Percentiles rank a stretch among this genome's conserved stretches.
Conservation (phyloP, 2,329 filamentous ascomycete genomes). For the Colletotrichum gloeosporioides region DNA sequence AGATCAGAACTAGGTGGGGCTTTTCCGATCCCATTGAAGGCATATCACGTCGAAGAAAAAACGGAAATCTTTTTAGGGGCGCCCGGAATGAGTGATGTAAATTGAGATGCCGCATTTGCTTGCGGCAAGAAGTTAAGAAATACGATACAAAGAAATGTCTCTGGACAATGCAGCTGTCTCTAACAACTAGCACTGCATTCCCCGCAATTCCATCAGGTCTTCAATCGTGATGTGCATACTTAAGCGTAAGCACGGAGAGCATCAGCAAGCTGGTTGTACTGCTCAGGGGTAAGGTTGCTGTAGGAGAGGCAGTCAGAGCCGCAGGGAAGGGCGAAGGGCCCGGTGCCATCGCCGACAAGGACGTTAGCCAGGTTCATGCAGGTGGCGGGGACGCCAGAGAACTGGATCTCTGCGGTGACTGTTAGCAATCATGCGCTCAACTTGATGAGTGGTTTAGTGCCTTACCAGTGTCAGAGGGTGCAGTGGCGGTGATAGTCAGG, state of each 20-base stretch:
- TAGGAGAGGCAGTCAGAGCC: slow-evolving; percentile 27
- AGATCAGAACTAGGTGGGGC: too few species aligned
- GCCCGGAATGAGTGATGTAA: background rate
- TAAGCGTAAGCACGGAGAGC: background rate
- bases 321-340: slow-evolving; percentile 19
- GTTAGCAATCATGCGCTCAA: background rate
- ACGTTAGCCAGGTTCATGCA: slow-evolving; percentile 29
- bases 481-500: slow-evolving; percentile 8
- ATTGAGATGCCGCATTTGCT: background rate
- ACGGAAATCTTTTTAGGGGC: background rate
- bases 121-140: background rate
- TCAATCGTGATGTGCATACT: background rate
- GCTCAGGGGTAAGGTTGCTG: slow-evolving; percentile 16
- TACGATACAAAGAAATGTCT: background rate
- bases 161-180: background rate
- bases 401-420: background rate
- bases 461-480: background rate
- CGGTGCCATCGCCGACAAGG: slow-evolving; percentile 19
- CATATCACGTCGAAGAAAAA: background rate
- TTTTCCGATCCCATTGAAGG: background rate
- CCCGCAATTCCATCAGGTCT: background rate
- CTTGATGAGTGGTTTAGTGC: rapidly evolving
- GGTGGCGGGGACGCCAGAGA: slow-evolving; percentile 18
- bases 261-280: slow-evolving; percentile 31
- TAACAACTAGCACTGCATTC: background rate